Conservation (phyloP, 352 stramenopile species). For the Pythium scleroteichum region DNA sequence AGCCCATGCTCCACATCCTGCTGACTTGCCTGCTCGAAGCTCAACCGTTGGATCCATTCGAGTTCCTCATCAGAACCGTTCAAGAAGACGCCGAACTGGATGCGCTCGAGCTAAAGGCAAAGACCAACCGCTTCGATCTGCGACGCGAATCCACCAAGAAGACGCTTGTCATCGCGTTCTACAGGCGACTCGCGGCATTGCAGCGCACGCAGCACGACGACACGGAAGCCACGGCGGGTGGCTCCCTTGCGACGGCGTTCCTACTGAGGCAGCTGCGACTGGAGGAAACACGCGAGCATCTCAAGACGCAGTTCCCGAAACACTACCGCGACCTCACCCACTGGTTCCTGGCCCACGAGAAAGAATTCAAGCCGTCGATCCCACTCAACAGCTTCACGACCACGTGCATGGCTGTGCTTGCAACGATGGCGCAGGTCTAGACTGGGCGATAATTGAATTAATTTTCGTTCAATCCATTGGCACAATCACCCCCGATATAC, state of each 20-base stretch:
- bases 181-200: constrained; percentile 54
- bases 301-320: constrained; percentile 50
- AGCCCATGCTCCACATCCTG: constrained; percentile 65
- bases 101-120: constrained; percentile 44
- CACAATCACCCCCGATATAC: too few relatives aligned
- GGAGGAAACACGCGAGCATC: constrained; percentile 45
- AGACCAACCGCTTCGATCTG: constrained; percentile 53
- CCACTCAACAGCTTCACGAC: constrained; percentile 35
- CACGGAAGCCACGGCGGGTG: constrained; percentile 28
- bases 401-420: constrained; percentile 45
- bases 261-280: constrained; percentile 47
- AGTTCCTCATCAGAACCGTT: constrained; percentile 63
- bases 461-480: too few relatives aligned
- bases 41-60: constrained; percentile 66
- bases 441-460: neutral
- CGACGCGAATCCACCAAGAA: constrained; percentile 68
- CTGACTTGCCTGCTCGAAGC: constrained; percentile 56
- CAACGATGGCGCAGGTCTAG: constrained; percentile 16
- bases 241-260: constrained; percentile 43
- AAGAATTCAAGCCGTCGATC: constrained; percentile 37
- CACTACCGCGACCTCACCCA: constrained; percentile 64
- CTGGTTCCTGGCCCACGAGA: constrained; percentile 39
- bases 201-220: constrained; percentile 50
- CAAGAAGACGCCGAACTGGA: constrained; percentile 56
- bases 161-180: constrained; percentile 43